Conservation (phyloP, 768 basidiomycete species). For the Leccinum sublutescens region DNA sequence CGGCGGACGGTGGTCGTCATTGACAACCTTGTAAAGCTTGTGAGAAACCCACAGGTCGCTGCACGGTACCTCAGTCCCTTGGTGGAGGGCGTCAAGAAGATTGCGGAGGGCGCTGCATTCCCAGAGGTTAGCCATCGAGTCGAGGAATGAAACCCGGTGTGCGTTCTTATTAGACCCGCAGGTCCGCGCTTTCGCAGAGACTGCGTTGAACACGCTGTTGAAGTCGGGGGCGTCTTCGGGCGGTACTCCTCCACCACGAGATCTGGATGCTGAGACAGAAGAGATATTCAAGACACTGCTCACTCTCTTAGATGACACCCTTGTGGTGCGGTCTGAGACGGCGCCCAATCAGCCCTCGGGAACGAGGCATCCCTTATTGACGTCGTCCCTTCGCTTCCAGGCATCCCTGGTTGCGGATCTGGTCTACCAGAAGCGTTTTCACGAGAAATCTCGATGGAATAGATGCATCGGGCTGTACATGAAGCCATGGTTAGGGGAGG, state of each 20-base stretch:
- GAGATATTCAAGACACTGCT: conserved; percentile 56
- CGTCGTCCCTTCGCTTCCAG: conserved; percentile 64
- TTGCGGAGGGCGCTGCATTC: conserved; percentile 89
- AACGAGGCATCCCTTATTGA: conserved; percentile 57
- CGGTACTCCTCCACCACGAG: conserved; percentile 69
- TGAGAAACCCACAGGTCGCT: conserved; percentile 86
- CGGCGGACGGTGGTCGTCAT: conserved; percentile 92
- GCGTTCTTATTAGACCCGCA: conserved; percentile 27
- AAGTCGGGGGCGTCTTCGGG: conserved; percentile 81
- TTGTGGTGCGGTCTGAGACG: conserved; percentile 39
- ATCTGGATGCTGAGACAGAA: conserved; percentile 62
- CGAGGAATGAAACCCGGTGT: conserved; percentile 3
- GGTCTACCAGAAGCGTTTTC: conserved; percentile 55
- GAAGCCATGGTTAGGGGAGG: conserved; percentile 63
- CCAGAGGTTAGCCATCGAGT: conserved; percentile 64
- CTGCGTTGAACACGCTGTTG: conserved; percentile 75
- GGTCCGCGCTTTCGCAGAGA: conserved; percentile 90
- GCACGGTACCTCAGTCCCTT: conserved; percentile 85
- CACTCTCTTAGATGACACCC: conserved; percentile 54
- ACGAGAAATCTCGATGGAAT: conserved; percentile 57
- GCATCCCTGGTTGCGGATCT: conserved; percentile 78
- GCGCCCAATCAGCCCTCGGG: conserved; percentile 50
- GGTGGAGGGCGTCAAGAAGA: conserved; percentile 87
- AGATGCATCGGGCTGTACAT: conserved; percentile 74
- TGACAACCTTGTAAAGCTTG: conserved; percentile 96